Evolutionary conservation across 345 rosid genomes (phyloP), one percentile per base, ranked within the genome.

Genomic region (Populus nigra): DNA sequence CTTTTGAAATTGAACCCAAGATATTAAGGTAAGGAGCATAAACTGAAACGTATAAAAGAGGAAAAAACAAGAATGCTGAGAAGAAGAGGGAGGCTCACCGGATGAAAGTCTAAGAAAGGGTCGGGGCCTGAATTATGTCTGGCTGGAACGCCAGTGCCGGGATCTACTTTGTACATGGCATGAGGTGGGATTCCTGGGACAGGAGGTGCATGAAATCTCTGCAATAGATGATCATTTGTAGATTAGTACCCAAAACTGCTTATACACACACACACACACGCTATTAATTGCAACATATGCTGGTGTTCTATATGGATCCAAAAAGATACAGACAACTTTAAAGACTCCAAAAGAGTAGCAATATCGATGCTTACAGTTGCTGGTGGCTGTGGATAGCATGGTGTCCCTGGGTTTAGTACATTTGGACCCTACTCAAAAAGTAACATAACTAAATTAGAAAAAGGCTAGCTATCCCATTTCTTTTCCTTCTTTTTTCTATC

Each of bases 81-180:
- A 43, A 1, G 22, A 2, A 18, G n/a, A 47, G 23, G 36, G 45
- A 29, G 81, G 23, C 94, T 91, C 61, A 96, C 99, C 68, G 92
- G 96, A 73, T 87, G 91, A 71, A 86, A 81, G 83, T 89, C 92
- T 31, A 88, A 74, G n/a, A 74, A 87, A 68, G 87, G 90, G 61
- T 72, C 77, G 57, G 85, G 88, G 69, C 86, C 84, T 43, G 74
- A 9, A 10, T 77, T 75, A 38, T 77, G 91, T 68, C 59, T 76
- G n/a, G 83, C 35, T 4, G 83, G 82, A 77, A 87, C 83, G 65
- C 89, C 89, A 1, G 82, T 81, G 82, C 86, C 84, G 5, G 84
- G 74, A 12, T 86, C 90, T 72, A 78, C 83, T 87, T 87, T 69
- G 78, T 69, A 74, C 75, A 79, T 47, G 53, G 74, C 65, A 43